Conservation (phyloP, 208 protist species). For the Novymonas esmeraldas region DNA sequence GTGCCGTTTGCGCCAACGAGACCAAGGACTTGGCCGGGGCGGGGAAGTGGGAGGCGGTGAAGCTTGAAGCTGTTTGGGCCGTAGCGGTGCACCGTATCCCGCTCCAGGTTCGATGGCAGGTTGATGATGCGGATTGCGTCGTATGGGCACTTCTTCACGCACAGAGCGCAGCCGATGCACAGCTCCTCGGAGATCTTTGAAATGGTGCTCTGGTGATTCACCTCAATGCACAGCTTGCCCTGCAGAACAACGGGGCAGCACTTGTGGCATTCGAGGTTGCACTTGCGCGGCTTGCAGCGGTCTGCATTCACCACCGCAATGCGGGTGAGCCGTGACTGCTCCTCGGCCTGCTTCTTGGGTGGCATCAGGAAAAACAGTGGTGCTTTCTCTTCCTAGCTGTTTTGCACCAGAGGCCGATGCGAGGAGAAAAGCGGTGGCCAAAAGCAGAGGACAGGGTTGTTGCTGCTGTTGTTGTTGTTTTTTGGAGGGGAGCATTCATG, state of each 20-base stretch:
- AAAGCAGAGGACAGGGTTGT: too few relatives aligned
- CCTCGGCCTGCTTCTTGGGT: conserved; percentile 76
- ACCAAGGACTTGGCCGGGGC: conserved; percentile 99
- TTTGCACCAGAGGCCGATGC: too few relatives aligned
- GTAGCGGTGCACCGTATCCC: conserved; percentile 99
- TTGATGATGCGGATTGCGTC: conserved; percentile 99
- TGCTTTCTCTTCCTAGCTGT: too few relatives aligned
- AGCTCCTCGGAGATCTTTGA: conserved; percentile 98
- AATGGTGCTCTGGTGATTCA: conserved; percentile 93
- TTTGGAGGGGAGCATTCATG: background rate
- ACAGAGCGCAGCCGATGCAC: conserved; percentile 99
- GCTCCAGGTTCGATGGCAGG: conserved; percentile 98
- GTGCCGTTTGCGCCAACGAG: conserved; percentile 99
- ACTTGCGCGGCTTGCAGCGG: conserved; percentile 99
- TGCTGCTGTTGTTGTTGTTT: background rate
- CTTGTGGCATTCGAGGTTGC: conserved; percentile 98
- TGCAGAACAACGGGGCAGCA: conserved; percentile 98
- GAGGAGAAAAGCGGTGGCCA: too few relatives aligned
- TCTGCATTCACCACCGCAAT: conserved; percentile 99
- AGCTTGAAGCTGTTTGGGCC: conserved; percentile 99
- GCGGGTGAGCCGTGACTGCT: conserved; percentile 96
- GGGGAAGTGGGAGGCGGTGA: conserved; percentile 98
- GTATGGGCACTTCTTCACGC: conserved; percentile 99
- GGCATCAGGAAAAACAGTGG: conserved; percentile 42
- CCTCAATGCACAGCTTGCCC: conserved; percentile 99